A percentile compares a stretch with the other conserved stretches of the same genome.
These are phyloP conservation scores for Apiospora rasikravindrae DNA, from an alignment of 2,329 filamentous ascomycete species.

Conservation along the genomic window DNA sequence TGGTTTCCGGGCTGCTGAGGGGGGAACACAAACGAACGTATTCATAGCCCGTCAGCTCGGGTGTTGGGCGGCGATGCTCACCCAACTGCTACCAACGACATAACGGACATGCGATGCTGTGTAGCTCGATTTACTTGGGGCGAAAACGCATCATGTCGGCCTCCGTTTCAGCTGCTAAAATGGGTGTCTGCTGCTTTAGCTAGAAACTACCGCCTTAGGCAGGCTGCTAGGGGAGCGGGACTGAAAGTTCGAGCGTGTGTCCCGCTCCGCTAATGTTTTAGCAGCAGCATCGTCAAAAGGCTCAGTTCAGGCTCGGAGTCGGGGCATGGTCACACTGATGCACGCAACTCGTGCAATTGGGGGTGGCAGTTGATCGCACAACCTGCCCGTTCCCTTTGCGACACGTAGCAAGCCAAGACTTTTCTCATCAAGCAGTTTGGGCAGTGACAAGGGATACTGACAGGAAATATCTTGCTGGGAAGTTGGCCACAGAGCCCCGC, in stretches of 20 bases:
- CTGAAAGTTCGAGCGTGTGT: not conserved
- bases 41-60: not conserved
- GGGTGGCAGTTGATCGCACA: not conserved
- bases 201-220: not conserved
- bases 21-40: not conserved
- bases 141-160: not conserved
- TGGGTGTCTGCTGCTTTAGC: not conserved
- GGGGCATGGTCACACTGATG: not conserved
- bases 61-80: not conserved
- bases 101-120: not conserved
- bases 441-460: not conserved
- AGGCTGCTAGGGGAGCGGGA: not conserved
- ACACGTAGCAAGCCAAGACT: slow-evolving; percentile 6
- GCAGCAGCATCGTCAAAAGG: not conserved
- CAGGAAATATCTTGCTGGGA: not conserved
- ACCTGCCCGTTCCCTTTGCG: not conserved
- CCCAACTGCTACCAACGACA: not conserved
- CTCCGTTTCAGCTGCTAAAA: not conserved
- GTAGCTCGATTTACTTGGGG: not conserved
- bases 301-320: not conserved
- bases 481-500: not conserved
- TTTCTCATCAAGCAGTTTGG: not conserved
- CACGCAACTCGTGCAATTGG: not conserved
- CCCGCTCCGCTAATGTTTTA: not conserved
- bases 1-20: not conserved